Evolutionary conservation across 306 rosid species (phyloP).

Genomic region (Gleditsia sinensis): DNA sequence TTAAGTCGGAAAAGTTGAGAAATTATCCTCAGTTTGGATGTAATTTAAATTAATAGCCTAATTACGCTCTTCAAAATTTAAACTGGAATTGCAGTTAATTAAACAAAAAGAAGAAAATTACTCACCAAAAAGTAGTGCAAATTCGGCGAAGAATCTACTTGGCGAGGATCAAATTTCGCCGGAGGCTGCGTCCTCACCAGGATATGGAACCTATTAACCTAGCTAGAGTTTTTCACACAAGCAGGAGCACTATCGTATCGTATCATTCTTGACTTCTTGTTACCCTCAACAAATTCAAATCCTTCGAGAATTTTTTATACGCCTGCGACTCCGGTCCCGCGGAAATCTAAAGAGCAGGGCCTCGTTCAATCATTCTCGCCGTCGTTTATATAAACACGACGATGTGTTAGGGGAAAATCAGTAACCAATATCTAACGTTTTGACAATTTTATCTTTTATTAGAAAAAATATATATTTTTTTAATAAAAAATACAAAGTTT

Average conservation of each 20-base stretch:
- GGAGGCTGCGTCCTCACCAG: background rate
- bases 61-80: background rate
- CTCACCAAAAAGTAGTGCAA: background rate
- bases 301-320: background rate
- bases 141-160: background rate
- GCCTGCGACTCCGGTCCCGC: background rate
- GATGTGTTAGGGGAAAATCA: background rate
- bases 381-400: background rate
- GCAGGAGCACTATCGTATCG: background rate
- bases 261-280: background rate
- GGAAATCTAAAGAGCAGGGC: background rate
- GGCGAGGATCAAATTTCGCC: background rate
- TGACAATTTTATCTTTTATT: no score
- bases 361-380: background rate
- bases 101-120: background rate
- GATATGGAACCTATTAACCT: background rate
- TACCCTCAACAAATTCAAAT: background rate
- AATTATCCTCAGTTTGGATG: background rate
- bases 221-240: background rate
- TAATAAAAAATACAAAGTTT: no score
- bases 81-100: background rate
- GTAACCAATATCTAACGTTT: no score
- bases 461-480: no score
- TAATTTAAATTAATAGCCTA: background rate
- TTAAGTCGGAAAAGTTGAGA: background rate